Conservation (phyloP, 768 basidiomycete species). For the Lentinula sp. region DNA sequence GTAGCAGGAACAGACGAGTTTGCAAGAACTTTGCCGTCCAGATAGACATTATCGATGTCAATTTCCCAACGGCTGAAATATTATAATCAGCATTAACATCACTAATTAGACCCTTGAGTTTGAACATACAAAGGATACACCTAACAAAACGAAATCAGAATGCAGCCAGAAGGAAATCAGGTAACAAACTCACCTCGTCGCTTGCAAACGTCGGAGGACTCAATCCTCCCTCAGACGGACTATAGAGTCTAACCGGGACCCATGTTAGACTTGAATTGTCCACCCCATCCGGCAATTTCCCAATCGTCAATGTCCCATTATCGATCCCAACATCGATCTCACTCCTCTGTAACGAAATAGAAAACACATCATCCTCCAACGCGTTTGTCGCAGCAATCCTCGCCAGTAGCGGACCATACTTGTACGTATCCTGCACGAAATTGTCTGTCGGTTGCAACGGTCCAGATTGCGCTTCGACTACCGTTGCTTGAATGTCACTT, state of each 20-base stretch:
- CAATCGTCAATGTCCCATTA: slow-evolving; percentile 54
- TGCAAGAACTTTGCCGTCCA: slow-evolving; percentile 50
- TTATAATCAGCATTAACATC: background rate
- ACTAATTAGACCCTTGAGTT: background rate
- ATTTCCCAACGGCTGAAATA: slow-evolving; percentile 53
- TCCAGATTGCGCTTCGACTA: slow-evolving; percentile 18
- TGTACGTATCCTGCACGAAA: slow-evolving; percentile 27
- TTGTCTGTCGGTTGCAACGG: slow-evolving; percentile 24
- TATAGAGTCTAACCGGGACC: slow-evolving; percentile 60
- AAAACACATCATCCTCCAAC: slow-evolving; percentile 44
- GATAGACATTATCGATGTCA: slow-evolving; percentile 56
- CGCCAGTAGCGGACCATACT: slow-evolving; percentile 39
- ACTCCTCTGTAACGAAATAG: slow-evolving; percentile 52
- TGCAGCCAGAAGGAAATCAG: background rate
- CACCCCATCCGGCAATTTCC: slow-evolving; percentile 52
- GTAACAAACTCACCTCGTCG: slow-evolving; percentile 39
- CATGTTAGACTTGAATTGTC: slow-evolving; percentile 55
- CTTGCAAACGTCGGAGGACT: slow-evolving; percentile 46
- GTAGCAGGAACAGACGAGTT: slow-evolving; percentile 42
- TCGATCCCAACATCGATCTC: slow-evolving; percentile 53
- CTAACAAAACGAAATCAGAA: slow-evolving; percentile 11
- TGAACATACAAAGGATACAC: slow-evolving; percentile 30
- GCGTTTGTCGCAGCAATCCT: slow-evolving; percentile 37
- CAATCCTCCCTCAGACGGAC: slow-evolving; percentile 47
- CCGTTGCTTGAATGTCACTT: slow-evolving; percentile 34